phyloP scores from a whole-genome alignment of 2,329 filamentous ascomycete genomes.

The Penicillium sp. region DNA sequence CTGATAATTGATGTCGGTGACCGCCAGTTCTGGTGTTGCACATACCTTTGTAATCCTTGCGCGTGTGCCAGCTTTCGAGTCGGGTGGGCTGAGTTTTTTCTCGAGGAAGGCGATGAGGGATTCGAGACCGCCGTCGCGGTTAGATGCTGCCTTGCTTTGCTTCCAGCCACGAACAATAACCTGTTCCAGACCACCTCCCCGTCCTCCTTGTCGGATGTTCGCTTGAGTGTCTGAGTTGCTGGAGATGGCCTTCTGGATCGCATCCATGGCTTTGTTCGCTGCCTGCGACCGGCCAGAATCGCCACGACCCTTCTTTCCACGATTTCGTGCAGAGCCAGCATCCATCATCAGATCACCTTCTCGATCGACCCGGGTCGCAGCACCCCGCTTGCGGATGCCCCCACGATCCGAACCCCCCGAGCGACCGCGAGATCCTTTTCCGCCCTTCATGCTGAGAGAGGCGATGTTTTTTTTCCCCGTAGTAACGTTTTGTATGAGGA shows the following conservation, averaged over 20 bases:
- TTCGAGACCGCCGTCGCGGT: constrained; percentile 58
- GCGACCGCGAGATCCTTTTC: too few species aligned
- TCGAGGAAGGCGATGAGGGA: constrained; percentile 61
- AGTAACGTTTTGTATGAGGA: too few species aligned
- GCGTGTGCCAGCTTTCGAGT: constrained; percentile 43
- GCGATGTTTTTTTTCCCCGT: too few species aligned
- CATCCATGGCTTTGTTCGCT: too few species aligned
- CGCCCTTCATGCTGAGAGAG: constrained; percentile 24
- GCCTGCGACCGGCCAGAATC: too few species aligned
- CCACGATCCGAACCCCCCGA: too few species aligned
- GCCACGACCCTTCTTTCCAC: constrained; percentile 27
- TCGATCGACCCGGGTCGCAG: constrained; percentile 45
- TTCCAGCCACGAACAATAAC: constrained; percentile 53
- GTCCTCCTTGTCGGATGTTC: constrained; percentile 30
- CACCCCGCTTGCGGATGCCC: constrained; percentile 45
- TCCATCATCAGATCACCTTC: constrained; percentile 58
- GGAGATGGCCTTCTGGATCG: constrained; percentile 31
- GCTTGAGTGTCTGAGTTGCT: constrained; percentile 29
- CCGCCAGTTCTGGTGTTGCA: constrained; percentile 41
- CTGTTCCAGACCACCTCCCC: constrained; percentile 25
- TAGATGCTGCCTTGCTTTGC: constrained; percentile 58
- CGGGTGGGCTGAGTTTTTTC: constrained; percentile 50
- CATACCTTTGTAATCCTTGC: constrained; percentile 71
- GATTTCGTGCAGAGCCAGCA: constrained; percentile 32
- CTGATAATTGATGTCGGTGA: constrained; percentile 34